phyloP scores from a whole-genome alignment of 768 basidiomycete genomes.

The Kwoniella bestiolae region DNA sequence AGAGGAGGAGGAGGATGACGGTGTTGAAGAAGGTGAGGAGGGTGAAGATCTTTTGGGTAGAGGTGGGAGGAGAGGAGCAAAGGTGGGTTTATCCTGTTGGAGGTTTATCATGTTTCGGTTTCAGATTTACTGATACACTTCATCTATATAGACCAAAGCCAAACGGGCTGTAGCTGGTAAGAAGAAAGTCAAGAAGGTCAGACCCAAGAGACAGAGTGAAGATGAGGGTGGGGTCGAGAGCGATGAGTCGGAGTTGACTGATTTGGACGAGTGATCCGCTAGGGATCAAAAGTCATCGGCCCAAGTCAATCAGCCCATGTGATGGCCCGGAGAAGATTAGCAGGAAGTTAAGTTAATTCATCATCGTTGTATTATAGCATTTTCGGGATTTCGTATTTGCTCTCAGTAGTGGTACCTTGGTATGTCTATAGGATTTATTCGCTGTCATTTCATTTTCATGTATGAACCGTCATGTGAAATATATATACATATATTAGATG shows the following conservation, averaged over 20 bases:
- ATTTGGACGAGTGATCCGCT: slow-evolving; percentile 5
- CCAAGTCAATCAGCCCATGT: too few relatives aligned
- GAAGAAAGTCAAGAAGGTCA: slow-evolving; percentile 27
- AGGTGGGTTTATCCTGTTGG: slow-evolving; percentile 30
- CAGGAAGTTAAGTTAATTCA: too few relatives aligned
- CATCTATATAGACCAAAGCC: slow-evolving; percentile 40
- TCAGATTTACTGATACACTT: too few relatives aligned
- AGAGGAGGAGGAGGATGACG: slow-evolving; percentile 27
- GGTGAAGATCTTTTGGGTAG: slow-evolving; percentile 31
- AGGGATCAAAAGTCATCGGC: too few relatives aligned
- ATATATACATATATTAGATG: too few relatives aligned
- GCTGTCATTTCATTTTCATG: neutral
- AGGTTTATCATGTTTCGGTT: neutral
- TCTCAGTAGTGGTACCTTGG: neutral
- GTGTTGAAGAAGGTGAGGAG: slow-evolving; percentile 17
- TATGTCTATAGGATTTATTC: neutral
- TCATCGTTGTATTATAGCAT: neutral
- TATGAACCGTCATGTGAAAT: too few relatives aligned
- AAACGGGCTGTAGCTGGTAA: slow-evolving; percentile 36
- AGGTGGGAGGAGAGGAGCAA: slow-evolving; percentile 49
- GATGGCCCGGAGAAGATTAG: too few relatives aligned
- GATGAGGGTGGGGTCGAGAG: slow-evolving; percentile 13
- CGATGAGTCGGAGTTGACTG: slow-evolving; percentile 29
- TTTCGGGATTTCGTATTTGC: neutral
- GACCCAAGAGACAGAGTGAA: slow-evolving; percentile 15